phyloP scores from a whole-genome alignment of 352 stramenopile genomes.

The Phytophthora podocarpi region DNA sequence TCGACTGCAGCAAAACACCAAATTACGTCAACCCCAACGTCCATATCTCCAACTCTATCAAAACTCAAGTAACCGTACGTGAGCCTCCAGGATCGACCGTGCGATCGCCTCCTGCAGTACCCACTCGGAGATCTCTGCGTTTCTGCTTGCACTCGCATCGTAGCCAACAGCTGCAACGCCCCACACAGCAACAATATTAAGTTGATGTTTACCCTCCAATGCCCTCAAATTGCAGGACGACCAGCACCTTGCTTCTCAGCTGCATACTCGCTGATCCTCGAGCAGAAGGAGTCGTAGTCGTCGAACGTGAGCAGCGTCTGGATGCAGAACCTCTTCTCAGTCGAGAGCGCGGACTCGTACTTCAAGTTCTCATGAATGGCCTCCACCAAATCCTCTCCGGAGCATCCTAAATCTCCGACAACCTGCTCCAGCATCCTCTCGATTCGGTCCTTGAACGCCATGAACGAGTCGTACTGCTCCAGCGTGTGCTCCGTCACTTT shows the following conservation, averaged over 20 bases:
- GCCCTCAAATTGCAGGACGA: too few species aligned
- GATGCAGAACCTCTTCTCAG: conserved; percentile 66
- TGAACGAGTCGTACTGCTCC: conserved; percentile 71
- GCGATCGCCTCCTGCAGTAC: conserved; percentile 72
- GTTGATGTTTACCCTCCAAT: too few species aligned
- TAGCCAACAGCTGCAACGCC: conserved; percentile 18
- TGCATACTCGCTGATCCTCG: conserved; percentile 61
- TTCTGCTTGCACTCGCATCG: background rate
- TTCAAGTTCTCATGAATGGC: conserved; percentile 51
- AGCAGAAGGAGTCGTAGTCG: conserved; percentile 65
- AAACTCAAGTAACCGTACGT: conserved; percentile 28
- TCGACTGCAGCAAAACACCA: conserved; percentile 33
- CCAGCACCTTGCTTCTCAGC: conserved; percentile 43
- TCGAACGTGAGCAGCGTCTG: conserved; percentile 78
- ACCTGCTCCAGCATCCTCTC: conserved; percentile 67
- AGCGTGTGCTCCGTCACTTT: conserved; percentile 47
- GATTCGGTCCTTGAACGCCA: conserved; percentile 72
- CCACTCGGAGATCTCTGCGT: conserved; percentile 56
- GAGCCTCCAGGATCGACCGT: conserved; percentile 64
- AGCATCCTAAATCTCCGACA: conserved; percentile 65
- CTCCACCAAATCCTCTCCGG: conserved; percentile 55
- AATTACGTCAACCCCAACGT: background rate
- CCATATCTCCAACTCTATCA: background rate
- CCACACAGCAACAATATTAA: background rate
- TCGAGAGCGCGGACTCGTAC: conserved; percentile 36